These are phyloP conservation scores for Harringtonia lauricola DNA, from an alignment of 2,329 filamentous ascomycete species.

Conservation along the genomic window DNA sequence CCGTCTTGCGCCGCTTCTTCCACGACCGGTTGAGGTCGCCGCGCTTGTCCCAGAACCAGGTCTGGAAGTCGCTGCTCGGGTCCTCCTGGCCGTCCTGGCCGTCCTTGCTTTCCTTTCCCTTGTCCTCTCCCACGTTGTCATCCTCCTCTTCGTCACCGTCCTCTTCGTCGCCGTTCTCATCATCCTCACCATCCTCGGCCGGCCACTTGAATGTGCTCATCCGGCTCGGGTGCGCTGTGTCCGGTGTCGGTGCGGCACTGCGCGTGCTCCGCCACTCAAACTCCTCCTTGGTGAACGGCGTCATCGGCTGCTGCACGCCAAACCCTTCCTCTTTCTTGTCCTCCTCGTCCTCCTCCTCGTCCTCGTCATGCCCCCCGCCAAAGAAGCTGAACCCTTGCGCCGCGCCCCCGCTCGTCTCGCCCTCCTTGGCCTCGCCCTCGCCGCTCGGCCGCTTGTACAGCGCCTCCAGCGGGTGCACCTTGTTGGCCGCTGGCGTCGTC, in stretches of 20 bases:
- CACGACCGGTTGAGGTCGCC: conserved; percentile 54
- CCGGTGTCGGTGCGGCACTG: conserved; percentile 88
- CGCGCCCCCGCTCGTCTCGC: conserved; percentile 25
- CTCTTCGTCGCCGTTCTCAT: conserved; percentile 20
- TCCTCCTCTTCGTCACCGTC: conserved; percentile 16
- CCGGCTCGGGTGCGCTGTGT: conserved; percentile 69
- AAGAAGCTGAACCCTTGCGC: conserved; percentile 72
- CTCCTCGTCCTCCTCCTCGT: conserved; percentile 22
- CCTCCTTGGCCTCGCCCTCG: conserved; percentile 7
- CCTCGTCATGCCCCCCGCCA: conserved; percentile 37
- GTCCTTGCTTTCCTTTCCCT: background rate
- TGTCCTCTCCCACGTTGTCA: conserved; percentile 12
- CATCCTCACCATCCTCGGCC: conserved; percentile 28
- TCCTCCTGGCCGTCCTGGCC: background rate
- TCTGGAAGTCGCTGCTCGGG: conserved; percentile 44
- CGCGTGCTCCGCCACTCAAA: conserved; percentile 63
- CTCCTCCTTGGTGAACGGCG: conserved; percentile 73
- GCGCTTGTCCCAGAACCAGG: conserved; percentile 58
- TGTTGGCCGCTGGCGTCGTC: conserved; percentile 28
- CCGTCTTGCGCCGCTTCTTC: conserved; percentile 53
- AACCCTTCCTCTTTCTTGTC: conserved; percentile 15
- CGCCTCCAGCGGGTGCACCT: conserved; percentile 79
- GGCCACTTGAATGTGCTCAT: conserved; percentile 34
- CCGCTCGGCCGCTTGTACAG: conserved; percentile 63
- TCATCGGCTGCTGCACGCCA: conserved; percentile 46